Evolutionary conservation across 352 stramenopile genomes (phyloP), one percentile per base, ranked within the genome.

Genomic region (Globisporangium ultimum): DNA sequence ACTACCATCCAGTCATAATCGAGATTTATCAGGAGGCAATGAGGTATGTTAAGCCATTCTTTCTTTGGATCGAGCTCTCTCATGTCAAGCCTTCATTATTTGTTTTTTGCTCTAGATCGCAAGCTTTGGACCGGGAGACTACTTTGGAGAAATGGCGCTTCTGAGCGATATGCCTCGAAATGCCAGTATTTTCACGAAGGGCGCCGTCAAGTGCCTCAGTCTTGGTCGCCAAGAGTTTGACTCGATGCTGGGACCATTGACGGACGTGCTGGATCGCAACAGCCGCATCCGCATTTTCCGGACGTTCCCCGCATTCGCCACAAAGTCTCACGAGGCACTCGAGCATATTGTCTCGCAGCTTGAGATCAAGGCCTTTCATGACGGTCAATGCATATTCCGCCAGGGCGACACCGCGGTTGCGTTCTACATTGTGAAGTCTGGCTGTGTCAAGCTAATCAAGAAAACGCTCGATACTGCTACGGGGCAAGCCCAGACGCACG

Each of bases 121-220:
- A 14, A 70, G 69, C 48, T 84, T 88, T 22, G 68, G 68, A 4
- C 73, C 75, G 1, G 86, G 89, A 15, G 87, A 91, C 42, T 97
- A 96, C 66, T 97, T 97, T 62, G 90, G 91, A n/a, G 90, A 97
- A 63, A 88, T 89, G 70, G 87, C 89, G n/a, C 72, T 97, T 43
- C 74, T 97, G n/a, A 87, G 86, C 47, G 79, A 93, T 51, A 89
- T 96, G 81, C 84, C 83, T 5, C 80, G 88, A 15, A 91, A 91
- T 43, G 80, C 79, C 38, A 91, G 76, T 32, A 80, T 91, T 58
- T 78, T 72, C 51, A 72, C 81, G 4, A 81, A 88, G 56, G 78
- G 78, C 9, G 34, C 63, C 2, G 81, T 88, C 43, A 91, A 91
- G 62, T 91, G 81, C 41, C 66, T 91, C 13, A 84, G 68, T 24